These are phyloP conservation scores for Penicillium chermesinum DNA, from an alignment of 495 filamentous ascomycete species.

Conservation along the genomic window DNA sequence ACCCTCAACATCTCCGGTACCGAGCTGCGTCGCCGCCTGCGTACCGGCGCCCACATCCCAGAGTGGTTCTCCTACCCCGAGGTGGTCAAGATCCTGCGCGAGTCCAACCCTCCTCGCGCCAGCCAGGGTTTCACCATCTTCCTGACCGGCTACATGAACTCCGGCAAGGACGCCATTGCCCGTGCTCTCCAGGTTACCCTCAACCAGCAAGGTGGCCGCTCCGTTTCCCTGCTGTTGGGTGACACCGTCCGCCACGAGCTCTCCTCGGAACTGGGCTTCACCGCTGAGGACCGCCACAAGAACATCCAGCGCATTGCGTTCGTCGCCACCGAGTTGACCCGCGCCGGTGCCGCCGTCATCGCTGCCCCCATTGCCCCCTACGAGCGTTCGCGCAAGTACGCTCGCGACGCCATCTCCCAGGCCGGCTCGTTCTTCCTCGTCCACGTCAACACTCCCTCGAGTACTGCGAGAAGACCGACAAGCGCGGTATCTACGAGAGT, in stretches of 20 bases:
- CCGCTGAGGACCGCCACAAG: conserved; percentile 83
- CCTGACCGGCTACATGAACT: conserved; percentile 94
- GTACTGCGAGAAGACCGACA: conserved; percentile 91
- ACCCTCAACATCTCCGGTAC: conserved; percentile 97
- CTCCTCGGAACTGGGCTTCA: conserved; percentile 93
- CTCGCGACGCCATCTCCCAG: conserved; percentile 78
- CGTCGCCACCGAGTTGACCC: conserved; percentile 89
- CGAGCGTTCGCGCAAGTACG: conserved; percentile 65
- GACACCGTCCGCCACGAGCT: conserved; percentile 93
- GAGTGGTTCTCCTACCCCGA: conserved; percentile 99
- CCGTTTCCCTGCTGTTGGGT: conserved; percentile 87
- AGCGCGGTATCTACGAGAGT: conserved; percentile 80
- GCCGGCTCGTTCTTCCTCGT: conserved; percentile 89
- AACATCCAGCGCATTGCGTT: conserved; percentile 97
- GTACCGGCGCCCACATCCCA: conserved; percentile 87
- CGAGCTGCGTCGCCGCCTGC: conserved; percentile 84
- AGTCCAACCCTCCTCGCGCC: conserved; percentile 86
- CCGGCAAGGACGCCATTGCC: conserved; percentile 92
- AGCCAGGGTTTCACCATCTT: conserved; percentile 97
- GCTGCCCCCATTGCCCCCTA: conserved; percentile 97
- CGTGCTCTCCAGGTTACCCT: conserved; percentile 94
- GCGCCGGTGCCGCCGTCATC: conserved; percentile 90
- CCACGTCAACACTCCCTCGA: conserved; percentile 92
- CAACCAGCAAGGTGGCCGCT: conserved; percentile 95
- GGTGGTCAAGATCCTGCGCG: conserved; percentile 89